Base-by-base conservation (phyloP, 495 filamentous ascomycete genomes). In the Aspergillus leporis region DNA sequence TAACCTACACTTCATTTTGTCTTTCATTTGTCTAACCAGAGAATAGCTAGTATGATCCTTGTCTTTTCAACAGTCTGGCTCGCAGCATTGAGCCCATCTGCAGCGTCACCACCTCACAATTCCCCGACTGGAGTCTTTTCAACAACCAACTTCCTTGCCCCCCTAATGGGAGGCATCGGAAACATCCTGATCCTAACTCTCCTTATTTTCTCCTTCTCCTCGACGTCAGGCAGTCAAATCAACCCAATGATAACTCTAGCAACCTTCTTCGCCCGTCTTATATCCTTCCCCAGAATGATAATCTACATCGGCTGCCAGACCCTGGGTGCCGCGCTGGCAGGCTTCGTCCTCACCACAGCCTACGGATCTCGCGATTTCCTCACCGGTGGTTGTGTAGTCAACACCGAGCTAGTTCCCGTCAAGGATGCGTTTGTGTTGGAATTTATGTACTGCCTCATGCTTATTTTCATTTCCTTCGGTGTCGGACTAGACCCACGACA, bases 401-500 rank as follows among this genome's bases (percentile, higher is more conserved):
- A 74, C 34, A 65, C 67, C 0, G 41, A 53, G 14, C 51, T 70
- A 14, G 71, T 74, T 18, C 51, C 58, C 0, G 56, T 66, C 28
- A 67, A 63, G 4, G 68, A 80, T 45, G 75, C 69, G 13, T 72
- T 79, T 34, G 51, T 79, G 34, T 68, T 77, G 30, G 81, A 83
- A 65, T 74, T 72, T 36, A 64, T 79, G 28, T 68, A 65, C 9
- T 75, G 68, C 13, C 65, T 77, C 25, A 61, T 65, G 18, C 54
- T 81, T 25, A 65, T 81, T 23, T 75, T 71, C 50, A 49, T 75
- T 28, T 64, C 72, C 4, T 75, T 76, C 62, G 81, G 83, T 2
- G 74, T 81, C 19, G 83, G 77, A 14, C 72, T 87, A 3, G 82
- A 86, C 63, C 83, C 83, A 5, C 68, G 82, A 13, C 81, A 83